Base-by-base conservation (phyloP, 305 asterid species). In the Ilex paraguariensis region DNA sequence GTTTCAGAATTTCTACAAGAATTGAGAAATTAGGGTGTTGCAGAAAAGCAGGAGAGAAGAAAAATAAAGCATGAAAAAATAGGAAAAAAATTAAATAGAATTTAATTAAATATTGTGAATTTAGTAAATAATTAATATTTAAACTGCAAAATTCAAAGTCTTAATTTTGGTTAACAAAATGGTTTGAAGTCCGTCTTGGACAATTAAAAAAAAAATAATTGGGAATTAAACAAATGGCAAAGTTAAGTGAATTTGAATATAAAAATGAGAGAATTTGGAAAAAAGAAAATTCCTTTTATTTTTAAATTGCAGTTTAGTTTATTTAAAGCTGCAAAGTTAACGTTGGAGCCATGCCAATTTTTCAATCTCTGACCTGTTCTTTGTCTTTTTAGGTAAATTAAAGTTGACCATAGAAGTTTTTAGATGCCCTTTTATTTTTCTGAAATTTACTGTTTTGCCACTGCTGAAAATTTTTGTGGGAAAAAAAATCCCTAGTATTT, bases 131-230 rank as follows among this genome's bases (percentile, higher is more conserved):
- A 77, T 62, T 57, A 81, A 73, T 85, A 82, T 82, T 87, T 73
- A 77, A 91, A 80, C 76, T 77, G 77, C 79, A 72, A 83, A 81
- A 77, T 74, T 81, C 75, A 78, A 31, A 83, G 85, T 76, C 75
- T 86, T 73, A 85, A 93, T 80, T 86, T 72, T 73, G 92, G 90
- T 92, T 87, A 80, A 90, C 86, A 82, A 88, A 79, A 78, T 73
- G 95, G 88, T 77, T 87, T 89, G 79, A 82, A 79, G 86, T 84
- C 96, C 96, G 87, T 75, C 89, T 82, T 77, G 95, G 83, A 85
- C 82, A 83, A 76, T 84, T 80, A 82, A 82, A 73, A 83, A 83
- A 80, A 71, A 7, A 7, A 1, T 8, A 12, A 3, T 52, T 71
- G 57, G 64, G 63, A 63, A 71, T 76, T 81, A 61, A 75, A 76